These are phyloP conservation scores for Filosporella fistucella DNA, from an alignment of 495 filamentous ascomycete genomes.

Conservation along the genomic window DNA sequence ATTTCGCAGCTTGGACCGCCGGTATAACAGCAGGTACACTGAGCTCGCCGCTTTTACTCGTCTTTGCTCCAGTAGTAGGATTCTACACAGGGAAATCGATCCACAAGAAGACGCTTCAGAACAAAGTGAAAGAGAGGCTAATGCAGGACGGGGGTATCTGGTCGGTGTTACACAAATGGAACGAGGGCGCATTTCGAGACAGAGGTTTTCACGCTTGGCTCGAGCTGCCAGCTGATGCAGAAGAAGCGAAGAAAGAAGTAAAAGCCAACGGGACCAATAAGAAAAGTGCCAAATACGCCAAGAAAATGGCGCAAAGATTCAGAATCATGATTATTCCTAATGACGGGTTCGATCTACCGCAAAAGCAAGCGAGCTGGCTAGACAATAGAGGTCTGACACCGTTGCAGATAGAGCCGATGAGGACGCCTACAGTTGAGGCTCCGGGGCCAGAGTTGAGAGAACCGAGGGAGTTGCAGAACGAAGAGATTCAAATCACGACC, in stretches of 20 bases:
- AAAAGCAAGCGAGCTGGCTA: no score
- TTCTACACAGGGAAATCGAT: conserved; percentile 15
- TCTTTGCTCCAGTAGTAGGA: conserved; percentile 17
- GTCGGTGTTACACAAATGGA: conserved; percentile 14
- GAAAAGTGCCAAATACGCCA: conserved; percentile 9
- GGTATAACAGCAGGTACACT: conserved; percentile 16
- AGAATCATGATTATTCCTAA: conserved; percentile 13
- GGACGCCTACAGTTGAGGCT: no score
- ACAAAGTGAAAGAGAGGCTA: conserved; percentile 17
- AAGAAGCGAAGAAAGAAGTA: background rate
- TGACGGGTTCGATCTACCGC: no score
- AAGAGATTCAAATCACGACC: no score
- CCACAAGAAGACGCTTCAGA: conserved; percentile 13
- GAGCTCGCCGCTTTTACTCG: conserved; percentile 6
- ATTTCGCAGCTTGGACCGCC: conserved; percentile 18
- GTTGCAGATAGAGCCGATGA: no score
- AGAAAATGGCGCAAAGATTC: conserved; percentile 12
- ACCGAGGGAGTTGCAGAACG: no score
- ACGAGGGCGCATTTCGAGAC: conserved; percentile 8
- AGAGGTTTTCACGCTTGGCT: conserved; percentile 21
- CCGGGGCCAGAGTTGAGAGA: no score
- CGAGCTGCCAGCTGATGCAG: conserved; percentile 7
- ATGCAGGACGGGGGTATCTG: conserved; percentile 14
- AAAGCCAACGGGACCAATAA: conserved; percentile 1
- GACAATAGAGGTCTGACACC: no score